phyloP scores from a whole-genome alignment of 2,329 filamentous ascomycete genomes.

The Colletotrichum filicis region DNA sequence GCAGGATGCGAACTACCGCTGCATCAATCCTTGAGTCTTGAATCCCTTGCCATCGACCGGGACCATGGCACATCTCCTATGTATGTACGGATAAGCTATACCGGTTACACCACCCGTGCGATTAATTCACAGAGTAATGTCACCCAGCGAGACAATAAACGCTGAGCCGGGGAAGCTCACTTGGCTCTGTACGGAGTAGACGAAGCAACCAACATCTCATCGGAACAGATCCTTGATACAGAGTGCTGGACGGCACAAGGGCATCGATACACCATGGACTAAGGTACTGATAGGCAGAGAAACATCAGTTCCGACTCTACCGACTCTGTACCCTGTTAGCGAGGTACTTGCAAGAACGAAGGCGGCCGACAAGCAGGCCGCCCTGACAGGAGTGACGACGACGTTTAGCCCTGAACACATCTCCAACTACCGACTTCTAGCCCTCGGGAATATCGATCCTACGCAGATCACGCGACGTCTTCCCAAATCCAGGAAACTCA shows the following conservation, averaged over 20 bases:
- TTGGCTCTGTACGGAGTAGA: not conserved
- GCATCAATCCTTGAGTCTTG: not conserved
- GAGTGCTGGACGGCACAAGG: not conserved
- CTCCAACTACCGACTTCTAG: not conserved
- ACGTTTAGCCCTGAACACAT: not conserved
- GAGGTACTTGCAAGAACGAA: not conserved
- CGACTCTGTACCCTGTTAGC: not conserved
- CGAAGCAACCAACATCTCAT: not conserved
- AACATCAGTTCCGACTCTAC: not conserved
- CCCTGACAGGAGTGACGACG: not conserved
- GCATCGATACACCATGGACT: not conserved
- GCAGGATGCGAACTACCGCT: not conserved
- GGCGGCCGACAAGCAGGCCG: not conserved
- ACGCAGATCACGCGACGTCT: not conserved
- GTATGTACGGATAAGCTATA: not conserved
- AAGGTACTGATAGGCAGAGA: not conserved
- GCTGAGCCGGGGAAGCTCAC: not conserved
- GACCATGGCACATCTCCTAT: not conserved
- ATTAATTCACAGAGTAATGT: too few relatives aligned
- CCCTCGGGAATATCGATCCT: not conserved
- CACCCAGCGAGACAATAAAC: not conserved
- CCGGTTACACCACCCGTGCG: not conserved
- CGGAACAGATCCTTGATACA: not conserved
- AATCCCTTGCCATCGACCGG: not conserved
- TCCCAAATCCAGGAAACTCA: not conserved